Evolutionary conservation across 345 rosid species (phyloP).

Genomic region (Balakata baccata): DNA sequence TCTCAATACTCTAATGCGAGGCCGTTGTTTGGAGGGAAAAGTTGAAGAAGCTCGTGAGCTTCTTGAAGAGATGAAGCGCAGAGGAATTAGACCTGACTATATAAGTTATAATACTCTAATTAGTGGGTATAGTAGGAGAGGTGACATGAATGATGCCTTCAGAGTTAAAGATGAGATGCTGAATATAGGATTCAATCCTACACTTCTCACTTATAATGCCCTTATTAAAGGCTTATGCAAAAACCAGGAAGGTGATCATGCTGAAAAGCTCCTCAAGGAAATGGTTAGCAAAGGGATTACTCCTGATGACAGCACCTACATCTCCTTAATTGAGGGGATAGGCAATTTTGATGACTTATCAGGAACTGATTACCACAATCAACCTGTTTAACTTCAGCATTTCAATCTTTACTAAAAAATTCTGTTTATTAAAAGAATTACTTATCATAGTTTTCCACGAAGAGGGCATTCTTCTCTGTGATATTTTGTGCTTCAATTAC

Average conservation of each 20-base stretch:
- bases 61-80: conserved; percentile 71
- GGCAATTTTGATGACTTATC: conserved; percentile 18
- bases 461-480: neutral
- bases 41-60: conserved; percentile 84
- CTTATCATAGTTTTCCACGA: neutral
- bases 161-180: conserved; percentile 83
- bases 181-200: conserved; percentile 78
- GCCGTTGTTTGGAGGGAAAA: conserved; percentile 72
- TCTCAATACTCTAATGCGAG: conserved; percentile 80
- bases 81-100: conserved; percentile 81
- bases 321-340: conserved; percentile 67
- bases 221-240: conserved; percentile 72
- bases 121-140: conserved; percentile 81
- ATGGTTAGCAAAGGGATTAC: conserved; percentile 74
- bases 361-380: neutral
- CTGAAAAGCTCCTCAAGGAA: conserved; percentile 74
- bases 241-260: conserved; percentile 61
- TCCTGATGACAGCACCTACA: conserved; percentile 75
- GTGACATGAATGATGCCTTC: conserved; percentile 73
- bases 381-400: neutral
- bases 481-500: neutral
- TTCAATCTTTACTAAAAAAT: neutral
- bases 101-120: conserved; percentile 82
- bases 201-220: conserved; percentile 82
- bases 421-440: neutral